These are phyloP conservation scores for Rhododendron mucronatum DNA, from an alignment of 148 eudicot species.

Conservation along the genomic window DNA sequence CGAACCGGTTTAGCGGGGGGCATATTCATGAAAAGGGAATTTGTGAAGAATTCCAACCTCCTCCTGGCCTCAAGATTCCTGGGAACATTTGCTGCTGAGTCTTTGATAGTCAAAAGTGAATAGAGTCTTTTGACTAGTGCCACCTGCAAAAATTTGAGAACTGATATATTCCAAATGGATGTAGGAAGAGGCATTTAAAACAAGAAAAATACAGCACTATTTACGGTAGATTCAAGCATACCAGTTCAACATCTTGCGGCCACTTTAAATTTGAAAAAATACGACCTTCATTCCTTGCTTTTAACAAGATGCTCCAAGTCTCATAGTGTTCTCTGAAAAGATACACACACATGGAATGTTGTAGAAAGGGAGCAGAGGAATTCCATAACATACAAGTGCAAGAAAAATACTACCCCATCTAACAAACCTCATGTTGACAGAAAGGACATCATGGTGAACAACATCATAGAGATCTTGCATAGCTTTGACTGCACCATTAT, in stretches of 20 bases:
- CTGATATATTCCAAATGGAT: not conserved
- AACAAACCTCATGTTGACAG: constrained; percentile 74
- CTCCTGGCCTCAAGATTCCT: constrained; percentile 87
- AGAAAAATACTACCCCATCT: not conserved
- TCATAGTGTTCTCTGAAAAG: constrained; percentile 56
- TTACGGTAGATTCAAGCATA: constrained; percentile 13
- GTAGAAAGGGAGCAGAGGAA: not conserved
- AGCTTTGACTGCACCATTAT: constrained; percentile 89
- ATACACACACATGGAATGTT: not conserved
- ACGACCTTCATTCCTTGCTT: constrained; percentile 82
- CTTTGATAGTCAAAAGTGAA: constrained; percentile 81
- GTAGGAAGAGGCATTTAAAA: not conserved
- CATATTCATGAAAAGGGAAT: constrained; percentile 95
- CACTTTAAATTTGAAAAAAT: constrained; percentile 77
- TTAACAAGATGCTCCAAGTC: constrained; percentile 59
- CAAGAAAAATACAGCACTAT: not conserved
- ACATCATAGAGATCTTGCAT: constrained; percentile 94
- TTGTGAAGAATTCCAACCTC: constrained; percentile 81
- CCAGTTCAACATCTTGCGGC: constrained; percentile 87
- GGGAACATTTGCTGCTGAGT: constrained; percentile 83
- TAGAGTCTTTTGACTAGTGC: constrained; percentile 69
- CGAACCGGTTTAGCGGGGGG: constrained; percentile 72
- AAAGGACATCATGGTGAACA: constrained; percentile 65
- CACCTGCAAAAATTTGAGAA: constrained; percentile 42
- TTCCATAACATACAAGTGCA: not conserved